Evolutionary conservation across 129 eudicot genomes (phyloP), one percentile per base, ranked within the genome.

Genomic region (Helichrysum umbraculigerum): DNA sequence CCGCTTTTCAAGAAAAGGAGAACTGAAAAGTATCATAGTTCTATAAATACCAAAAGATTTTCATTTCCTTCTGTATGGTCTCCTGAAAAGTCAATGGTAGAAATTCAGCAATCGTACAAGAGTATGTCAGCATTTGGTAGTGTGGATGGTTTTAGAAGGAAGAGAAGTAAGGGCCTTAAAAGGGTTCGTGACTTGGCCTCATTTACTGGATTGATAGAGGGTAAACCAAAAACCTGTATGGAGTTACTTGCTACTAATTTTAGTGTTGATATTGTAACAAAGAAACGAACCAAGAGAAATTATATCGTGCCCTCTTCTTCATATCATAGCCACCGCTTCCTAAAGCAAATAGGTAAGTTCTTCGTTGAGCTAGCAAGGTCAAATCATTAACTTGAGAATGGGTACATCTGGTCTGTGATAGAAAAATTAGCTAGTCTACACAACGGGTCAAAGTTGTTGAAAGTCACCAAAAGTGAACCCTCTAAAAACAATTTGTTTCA

Each of bases 251-350:
- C 73, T 30, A 88, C 88, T 33, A 85, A 88, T 44, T 57, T 68
- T 52, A 66, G 79, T 74, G 61, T 85, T 75, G 77, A 79, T 57
- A 65, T 77, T 71, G 69, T 50, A 80, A 87, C 88, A 69, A 91
- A 85, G 76, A 91, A 86, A 81, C 84, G 92, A 28, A 78, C 97
- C 16, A 94, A 81, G 79, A 89, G 90, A 86, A 77, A 84, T 63
- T 51, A 56, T 41, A 39, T 72, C 6, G 29, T 73, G 28, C 68
- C 78, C 17, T 74, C 74, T 59, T 68, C 74, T 56, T 62, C 78
- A 30, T 69, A 73, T 54, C 68, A 78, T 69, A 68, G 69, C 65
- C 81, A 82, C 37, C 78, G 78, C 37, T 61, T 52, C 39, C 29
- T 52, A 70, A 73, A 81, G 22, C 16, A 71, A 76, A 73, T 30